Conservation (phyloP, 148 eudicot species). For the Vaccinium darrowii region DNA sequence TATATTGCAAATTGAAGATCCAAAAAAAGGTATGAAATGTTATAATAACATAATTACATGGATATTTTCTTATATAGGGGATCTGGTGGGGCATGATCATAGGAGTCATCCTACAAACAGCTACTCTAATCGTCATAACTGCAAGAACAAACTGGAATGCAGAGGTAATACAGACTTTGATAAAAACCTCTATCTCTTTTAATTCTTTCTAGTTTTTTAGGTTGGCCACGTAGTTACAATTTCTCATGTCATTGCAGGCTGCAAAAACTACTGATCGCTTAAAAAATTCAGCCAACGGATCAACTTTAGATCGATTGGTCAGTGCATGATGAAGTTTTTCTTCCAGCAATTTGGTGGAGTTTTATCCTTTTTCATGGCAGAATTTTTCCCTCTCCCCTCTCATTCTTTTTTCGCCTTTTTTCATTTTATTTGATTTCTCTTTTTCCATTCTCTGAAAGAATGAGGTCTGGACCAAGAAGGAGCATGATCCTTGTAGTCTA, state of each 20-base stretch:
- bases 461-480: background rate
- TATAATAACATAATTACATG: background rate
- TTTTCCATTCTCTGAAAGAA: background rate
- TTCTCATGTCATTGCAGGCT: background rate
- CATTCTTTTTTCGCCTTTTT: no score
- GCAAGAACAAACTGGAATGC: slow-evolving; percentile 54
- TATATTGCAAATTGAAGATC: background rate
- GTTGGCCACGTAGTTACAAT: background rate
- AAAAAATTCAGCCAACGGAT: slow-evolving; percentile 37
- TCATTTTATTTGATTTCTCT: background rate
- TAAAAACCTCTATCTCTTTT: background rate
- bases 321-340: background rate
- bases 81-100: slow-evolving; percentile 72
- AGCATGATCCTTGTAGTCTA: no score
- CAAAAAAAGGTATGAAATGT: background rate
- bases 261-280: slow-evolving; percentile 44
- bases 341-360: background rate
- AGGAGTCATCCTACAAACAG: slow-evolving; percentile 53
- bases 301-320: slow-evolving; percentile 13
- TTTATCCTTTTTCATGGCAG: background rate
- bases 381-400: background rate
- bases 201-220: background rate
- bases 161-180: slow-evolving; percentile 32
- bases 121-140: slow-evolving; percentile 41
- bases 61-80: slow-evolving; percentile 26